These are phyloP conservation scores for Sugiyamaella mastotermitis DNA, from an alignment of 805 yeast species.

Conservation along the genomic window DNA sequence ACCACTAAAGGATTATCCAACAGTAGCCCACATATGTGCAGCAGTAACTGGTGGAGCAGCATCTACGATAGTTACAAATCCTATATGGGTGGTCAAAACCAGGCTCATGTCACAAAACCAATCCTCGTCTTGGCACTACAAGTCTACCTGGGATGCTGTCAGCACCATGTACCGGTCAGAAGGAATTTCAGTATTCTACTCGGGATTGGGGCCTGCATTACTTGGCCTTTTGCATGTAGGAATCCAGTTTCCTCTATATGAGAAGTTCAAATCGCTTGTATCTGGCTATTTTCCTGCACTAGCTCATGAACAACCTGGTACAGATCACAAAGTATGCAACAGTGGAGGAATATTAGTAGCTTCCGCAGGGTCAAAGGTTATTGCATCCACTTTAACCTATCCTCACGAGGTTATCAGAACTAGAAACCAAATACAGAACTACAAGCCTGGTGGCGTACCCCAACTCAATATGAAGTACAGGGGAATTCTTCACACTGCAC, in stretches of 20 bases:
- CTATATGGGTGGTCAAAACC: slow-evolving; percentile 97
- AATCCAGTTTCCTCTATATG: slow-evolving; percentile 92
- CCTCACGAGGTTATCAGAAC: slow-evolving; percentile 96
- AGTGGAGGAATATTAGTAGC: slow-evolving; percentile 40
- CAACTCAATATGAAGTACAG: slow-evolving; percentile 22
- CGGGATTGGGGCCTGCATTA: slow-evolving; percentile 85
- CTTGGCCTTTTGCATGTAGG: slow-evolving; percentile 92
- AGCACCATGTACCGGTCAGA: slow-evolving; percentile 69
- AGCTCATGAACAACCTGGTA: slow-evolving; percentile 18
- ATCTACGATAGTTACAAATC: slow-evolving; percentile 81
- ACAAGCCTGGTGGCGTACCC: slow-evolving; percentile 11
- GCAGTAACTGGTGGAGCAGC: slow-evolving; percentile 88
- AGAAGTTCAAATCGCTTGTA: slow-evolving; percentile 53
- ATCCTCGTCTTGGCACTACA: slow-evolving; percentile 44
- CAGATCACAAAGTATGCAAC: not conserved
- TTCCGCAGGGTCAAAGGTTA: slow-evolving; percentile 76
- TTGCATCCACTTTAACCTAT: slow-evolving; percentile 82
- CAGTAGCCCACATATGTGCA: slow-evolving; percentile 39
- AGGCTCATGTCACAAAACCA: slow-evolving; percentile 65
- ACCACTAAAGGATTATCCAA: slow-evolving; percentile 28
- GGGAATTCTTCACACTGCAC: slow-evolving; percentile 32
- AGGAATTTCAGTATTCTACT: slow-evolving; percentile 75
- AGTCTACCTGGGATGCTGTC: slow-evolving; percentile 80
- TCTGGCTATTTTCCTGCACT: slow-evolving; percentile 1
- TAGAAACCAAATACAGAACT: slow-evolving; percentile 61